These are phyloP conservation scores for Emmonsiellopsis sp. DNA, from an alignment of 2,329 filamentous ascomycete species.

Conservation along the genomic window DNA sequence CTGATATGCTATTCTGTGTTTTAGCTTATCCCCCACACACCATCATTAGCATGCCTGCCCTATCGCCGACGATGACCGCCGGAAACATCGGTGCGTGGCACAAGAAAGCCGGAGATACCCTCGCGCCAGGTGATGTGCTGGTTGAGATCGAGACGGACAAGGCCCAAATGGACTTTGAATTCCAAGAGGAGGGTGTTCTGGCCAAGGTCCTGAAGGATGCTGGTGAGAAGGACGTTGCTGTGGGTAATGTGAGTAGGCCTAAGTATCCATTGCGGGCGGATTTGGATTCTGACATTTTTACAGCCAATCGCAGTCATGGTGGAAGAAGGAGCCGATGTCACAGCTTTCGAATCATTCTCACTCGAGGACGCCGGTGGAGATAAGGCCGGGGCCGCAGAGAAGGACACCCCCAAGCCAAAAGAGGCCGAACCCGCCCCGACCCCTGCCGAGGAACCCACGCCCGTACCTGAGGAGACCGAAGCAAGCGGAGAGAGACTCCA, in stretches of 20 bases:
- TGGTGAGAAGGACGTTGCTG: constrained; percentile 85
- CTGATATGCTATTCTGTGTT: not conserved
- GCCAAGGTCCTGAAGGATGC: constrained; percentile 90
- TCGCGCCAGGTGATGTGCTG: constrained; percentile 86
- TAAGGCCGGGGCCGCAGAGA: constrained; percentile 53
- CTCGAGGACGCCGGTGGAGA: constrained; percentile 86
- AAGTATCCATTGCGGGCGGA: not conserved
- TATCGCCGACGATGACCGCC: constrained; percentile 94
- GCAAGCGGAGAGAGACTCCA: constrained; percentile 69
- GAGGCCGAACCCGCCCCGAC: constrained; percentile 47
- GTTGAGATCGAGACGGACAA: constrained; percentile 99
- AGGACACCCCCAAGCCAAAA: constrained; percentile 47
- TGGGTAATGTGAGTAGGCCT: constrained; percentile 71
- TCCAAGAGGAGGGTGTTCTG: constrained; percentile 93
- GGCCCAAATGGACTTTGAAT: constrained; percentile 99
- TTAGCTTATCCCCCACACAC: constrained; percentile 90
- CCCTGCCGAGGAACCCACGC: constrained; percentile 46
- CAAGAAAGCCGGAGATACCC: constrained; percentile 85
- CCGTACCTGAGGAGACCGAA: constrained; percentile 46
- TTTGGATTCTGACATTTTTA: constrained; percentile 12
- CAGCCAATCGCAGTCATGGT: constrained; percentile 94
- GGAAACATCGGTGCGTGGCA: constrained; percentile 97
- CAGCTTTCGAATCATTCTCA: constrained; percentile 81
- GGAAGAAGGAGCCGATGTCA: constrained; percentile 79
- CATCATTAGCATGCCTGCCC: constrained; percentile 92